Percentiles rank a stretch among this genome's conserved stretches.
Evolutionary conservation across 257 asterid species (phyloP).

Genomic region (Dorcoceras hygrometricum): DNA sequence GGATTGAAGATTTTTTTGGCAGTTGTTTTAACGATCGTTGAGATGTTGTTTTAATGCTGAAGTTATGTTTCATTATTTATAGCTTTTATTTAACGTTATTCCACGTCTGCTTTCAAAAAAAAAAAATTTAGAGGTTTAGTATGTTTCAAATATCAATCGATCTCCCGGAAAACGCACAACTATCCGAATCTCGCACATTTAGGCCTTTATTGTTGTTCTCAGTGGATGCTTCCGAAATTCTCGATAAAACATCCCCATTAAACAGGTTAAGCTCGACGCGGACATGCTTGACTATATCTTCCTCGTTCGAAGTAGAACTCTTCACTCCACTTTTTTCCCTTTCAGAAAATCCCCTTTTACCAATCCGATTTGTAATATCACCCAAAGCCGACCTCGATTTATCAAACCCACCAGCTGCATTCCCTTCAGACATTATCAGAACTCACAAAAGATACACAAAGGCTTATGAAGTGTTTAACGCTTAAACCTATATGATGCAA

Average conservation of each 20-base stretch:
- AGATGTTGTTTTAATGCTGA: too few species aligned
- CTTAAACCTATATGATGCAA: not conserved
- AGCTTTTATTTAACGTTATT: too few species aligned
- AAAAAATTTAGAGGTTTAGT: too few species aligned
- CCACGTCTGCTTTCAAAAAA: too few species aligned
- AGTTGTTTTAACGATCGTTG: too few species aligned
- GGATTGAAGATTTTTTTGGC: too few species aligned
- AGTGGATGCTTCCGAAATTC: conserved; percentile 30
- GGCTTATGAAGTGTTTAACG: conserved; percentile 7
- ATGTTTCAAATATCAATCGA: conserved; percentile 21
- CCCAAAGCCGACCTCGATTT: conserved; percentile 41
- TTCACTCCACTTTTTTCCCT: conserved; percentile 28
- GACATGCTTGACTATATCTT: conserved; percentile 33
- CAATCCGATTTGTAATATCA: conserved; percentile 58
- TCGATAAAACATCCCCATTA: conserved; percentile 39
- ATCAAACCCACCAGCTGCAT: conserved; percentile 30
- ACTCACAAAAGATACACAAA: conserved; percentile 11
- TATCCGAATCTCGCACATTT: conserved; percentile 19
- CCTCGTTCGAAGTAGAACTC: conserved; percentile 25
- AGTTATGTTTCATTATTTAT: too few species aligned
- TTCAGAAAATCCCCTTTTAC: conserved; percentile 43
- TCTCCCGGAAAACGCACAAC: conserved; percentile 21
- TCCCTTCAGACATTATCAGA: conserved; percentile 42
- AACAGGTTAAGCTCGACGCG: conserved; percentile 44
- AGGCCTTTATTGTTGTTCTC: conserved; percentile 32